Evolutionary conservation across 2,329 filamentous ascomycete genomes (phyloP).

Genomic region (Aspergillus terreus): DNA sequence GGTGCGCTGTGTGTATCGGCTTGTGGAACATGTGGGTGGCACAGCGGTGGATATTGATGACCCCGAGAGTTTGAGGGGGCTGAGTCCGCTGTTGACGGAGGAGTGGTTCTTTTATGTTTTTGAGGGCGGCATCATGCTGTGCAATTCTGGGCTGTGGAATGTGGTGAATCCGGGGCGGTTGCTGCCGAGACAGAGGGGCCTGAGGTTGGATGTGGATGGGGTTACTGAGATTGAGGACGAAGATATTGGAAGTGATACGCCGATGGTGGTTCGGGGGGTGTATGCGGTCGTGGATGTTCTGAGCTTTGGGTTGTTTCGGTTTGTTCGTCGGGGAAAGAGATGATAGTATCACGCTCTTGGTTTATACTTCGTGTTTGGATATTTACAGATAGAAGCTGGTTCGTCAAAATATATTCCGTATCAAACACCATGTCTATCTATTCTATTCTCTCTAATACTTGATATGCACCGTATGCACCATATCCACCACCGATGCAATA

Average conservation of each 20-base stretch:
- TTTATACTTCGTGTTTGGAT: too few relatives aligned
- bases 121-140: slow-evolving; percentile 52
- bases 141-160: slow-evolving; percentile 51
- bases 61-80: slow-evolving; percentile 17
- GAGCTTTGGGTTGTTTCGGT: too few relatives aligned
- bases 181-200: slow-evolving; percentile 47
- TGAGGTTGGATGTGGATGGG: slow-evolving; percentile 48
- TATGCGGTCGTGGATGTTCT: too few relatives aligned
- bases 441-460: neutral
- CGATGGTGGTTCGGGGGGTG: too few relatives aligned
- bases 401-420: too few relatives aligned
- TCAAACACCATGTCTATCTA: neutral
- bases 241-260: slow-evolving; percentile 41
- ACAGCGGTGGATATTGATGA: slow-evolving; percentile 36
- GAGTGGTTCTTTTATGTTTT: slow-evolving; percentile 61
- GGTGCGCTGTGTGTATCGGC: slow-evolving; percentile 52
- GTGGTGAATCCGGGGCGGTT: slow-evolving; percentile 49
- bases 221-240: slow-evolving; percentile 38
- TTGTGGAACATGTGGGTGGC: slow-evolving; percentile 54
- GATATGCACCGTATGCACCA: too few relatives aligned
- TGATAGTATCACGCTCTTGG: too few relatives aligned
- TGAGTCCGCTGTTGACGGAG: slow-evolving; percentile 51
- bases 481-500: too few relatives aligned
- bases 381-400: too few relatives aligned
- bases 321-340: too few relatives aligned